phyloP scores from a whole-genome alignment of 2,329 filamentous ascomycete species.

The Nannizzia gypsea region DNA sequence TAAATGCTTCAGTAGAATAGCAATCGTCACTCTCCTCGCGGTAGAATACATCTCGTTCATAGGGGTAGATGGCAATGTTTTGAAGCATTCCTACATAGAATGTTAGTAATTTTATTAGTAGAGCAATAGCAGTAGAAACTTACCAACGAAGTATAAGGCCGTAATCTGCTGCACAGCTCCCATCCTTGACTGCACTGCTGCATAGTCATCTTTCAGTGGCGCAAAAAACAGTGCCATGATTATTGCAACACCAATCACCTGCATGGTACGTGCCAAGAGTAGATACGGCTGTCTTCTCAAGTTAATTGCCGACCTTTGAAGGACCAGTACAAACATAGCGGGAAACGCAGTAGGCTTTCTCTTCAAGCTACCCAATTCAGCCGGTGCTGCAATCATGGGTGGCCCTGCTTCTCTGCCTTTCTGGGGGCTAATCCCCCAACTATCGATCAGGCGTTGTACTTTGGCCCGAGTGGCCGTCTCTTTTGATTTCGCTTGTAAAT shows the following conservation, averaged over 20 bases:
- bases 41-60: conserved; percentile 64
- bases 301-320: conserved; percentile 58
- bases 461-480: conserved; percentile 53
- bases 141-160: conserved; percentile 36
- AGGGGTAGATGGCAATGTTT: conserved; percentile 62
- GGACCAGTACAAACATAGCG: conserved; percentile 53
- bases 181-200: conserved; percentile 58
- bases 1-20: conserved; percentile 60
- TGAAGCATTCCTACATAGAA: conserved; percentile 55
- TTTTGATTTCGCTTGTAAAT: conserved; percentile 53
- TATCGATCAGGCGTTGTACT: conserved; percentile 49
- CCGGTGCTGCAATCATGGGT: conserved; percentile 51
- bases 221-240: conserved; percentile 60
- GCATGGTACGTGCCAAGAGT: conserved; percentile 53
- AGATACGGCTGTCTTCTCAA: conserved; percentile 54
- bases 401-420: conserved; percentile 17
- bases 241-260: conserved; percentile 52
- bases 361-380: conserved; percentile 58
- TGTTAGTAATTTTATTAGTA: neutral
- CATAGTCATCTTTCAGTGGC: conserved; percentile 57
- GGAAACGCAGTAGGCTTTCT: conserved; percentile 51
- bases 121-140: conserved; percentile 5
- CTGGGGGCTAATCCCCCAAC: conserved; percentile 37
- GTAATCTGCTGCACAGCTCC: conserved; percentile 63
- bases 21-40: conserved; percentile 62